Conservation (phyloP, 2,329 filamentous ascomycete genomes). For the Ceratocystis cacaofunesta region DNA sequence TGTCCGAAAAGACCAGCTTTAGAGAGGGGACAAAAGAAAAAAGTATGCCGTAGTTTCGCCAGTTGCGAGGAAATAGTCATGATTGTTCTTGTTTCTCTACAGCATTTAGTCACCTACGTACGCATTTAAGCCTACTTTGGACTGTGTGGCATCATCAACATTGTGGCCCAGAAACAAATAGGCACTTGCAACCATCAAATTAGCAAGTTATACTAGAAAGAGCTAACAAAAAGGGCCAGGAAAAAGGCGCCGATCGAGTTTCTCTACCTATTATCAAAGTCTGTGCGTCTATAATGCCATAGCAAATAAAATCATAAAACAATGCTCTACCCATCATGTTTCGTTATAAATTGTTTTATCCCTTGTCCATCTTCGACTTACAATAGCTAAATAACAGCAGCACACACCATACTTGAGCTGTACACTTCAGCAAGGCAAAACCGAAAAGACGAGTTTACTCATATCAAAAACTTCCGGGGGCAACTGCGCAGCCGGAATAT, state of each 20-base stretch:
- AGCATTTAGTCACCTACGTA: too few species aligned
- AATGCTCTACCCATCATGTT: not conserved
- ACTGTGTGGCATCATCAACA: not conserved
- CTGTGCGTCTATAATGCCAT: not conserved
- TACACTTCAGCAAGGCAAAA: not conserved
- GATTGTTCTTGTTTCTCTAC: too few species aligned
- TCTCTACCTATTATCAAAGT: not conserved
- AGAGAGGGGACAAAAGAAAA: not conserved
- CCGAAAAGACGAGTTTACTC: too few species aligned
- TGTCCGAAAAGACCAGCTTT: not conserved
- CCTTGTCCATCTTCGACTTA: not conserved
- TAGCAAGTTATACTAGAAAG: not conserved
- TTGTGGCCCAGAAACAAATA: not conserved
- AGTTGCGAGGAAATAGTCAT: too few species aligned
- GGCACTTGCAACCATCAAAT: not conserved
- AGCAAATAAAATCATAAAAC: not conserved
- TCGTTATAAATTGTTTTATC: not conserved
- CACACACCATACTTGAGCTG: not conserved
- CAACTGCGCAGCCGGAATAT: not conserved
- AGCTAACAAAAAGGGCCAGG: not conserved
- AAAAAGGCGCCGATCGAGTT: not conserved
- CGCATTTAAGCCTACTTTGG: not conserved
- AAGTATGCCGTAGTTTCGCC: not conserved
- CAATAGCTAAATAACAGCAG: not conserved
- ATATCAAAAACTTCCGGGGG: too few species aligned